Evolutionary conservation across 352 stramenopile genomes (phyloP).

Genomic region (Phytophthora melonis): DNA sequence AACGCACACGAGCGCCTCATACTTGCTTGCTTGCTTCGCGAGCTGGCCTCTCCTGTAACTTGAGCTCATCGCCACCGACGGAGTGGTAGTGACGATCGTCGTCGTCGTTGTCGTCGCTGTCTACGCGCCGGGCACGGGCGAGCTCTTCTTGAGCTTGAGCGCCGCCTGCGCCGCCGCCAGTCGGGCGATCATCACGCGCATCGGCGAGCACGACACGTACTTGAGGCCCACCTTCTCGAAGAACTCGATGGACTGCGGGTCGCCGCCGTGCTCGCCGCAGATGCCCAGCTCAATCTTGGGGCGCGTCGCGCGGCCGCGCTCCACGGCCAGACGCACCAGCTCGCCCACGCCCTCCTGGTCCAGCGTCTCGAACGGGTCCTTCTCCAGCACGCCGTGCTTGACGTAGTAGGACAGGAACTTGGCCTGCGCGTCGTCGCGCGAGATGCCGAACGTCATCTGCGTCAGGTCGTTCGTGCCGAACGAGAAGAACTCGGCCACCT

Average conservation of each 20-base stretch:
- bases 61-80: background rate
- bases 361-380: conserved; percentile 41
- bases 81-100: background rate
- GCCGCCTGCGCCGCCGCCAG: conserved; percentile 35
- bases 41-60: conserved; percentile 12
- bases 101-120: background rate
- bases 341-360: conserved; percentile 39
- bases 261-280: conserved; percentile 24
- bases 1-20: conserved; percentile 20
- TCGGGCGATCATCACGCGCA: conserved; percentile 40
- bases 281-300: conserved; percentile 27
- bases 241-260: conserved; percentile 40
- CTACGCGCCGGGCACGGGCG: conserved; percentile 21
- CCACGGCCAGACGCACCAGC: conserved; percentile 30
- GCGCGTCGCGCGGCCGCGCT: conserved; percentile 25
- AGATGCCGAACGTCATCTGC: conserved; percentile 41
- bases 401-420: conserved; percentile 42
- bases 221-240: conserved; percentile 34
- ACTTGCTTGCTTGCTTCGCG: conserved; percentile 23
- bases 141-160: conserved; percentile 38
- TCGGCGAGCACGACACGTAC: conserved; percentile 36
- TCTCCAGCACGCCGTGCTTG: conserved; percentile 2
- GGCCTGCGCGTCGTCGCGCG: conserved; percentile 31
- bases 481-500: conserved; percentile 40
- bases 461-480: conserved; percentile 40